Percentiles rank a stretch among this genome's conserved stretches.
These are phyloP conservation scores for Pseudogymnoascus sp. DNA, from an alignment of 2,329 filamentous ascomycete genomes.

Conservation along the genomic window DNA sequence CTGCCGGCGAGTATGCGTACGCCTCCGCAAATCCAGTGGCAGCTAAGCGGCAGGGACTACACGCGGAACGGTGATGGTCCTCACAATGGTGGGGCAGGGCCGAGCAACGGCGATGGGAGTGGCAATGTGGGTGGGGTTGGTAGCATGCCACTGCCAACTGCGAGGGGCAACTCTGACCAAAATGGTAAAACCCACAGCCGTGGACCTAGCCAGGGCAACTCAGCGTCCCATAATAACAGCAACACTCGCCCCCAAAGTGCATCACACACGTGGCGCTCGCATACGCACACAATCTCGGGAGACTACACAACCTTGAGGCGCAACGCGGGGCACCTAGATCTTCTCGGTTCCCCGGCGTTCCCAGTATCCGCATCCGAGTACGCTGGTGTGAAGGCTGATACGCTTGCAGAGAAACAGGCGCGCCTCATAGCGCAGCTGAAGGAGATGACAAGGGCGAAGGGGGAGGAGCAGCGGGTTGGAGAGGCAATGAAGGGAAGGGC, in stretches of 20 bases:
- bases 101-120: background rate
- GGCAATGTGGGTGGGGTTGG: background rate
- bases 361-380: background rate
- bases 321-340: background rate
- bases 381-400: background rate
- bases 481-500: background rate
- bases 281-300: background rate
- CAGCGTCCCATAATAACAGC: background rate
- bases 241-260: background rate
- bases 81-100: background rate
- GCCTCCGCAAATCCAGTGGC: background rate
- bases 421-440: background rate
- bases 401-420: background rate
- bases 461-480: background rate
- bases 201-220: background rate
- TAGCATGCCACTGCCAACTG: background rate
- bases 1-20: background rate
- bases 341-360: background rate
- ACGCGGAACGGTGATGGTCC: background rate
- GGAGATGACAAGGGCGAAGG: background rate
- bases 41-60: background rate
- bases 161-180: background rate
- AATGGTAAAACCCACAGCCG: background rate
- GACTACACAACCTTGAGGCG: background rate
- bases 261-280: constrained; percentile 1